phyloP scores from a whole-genome alignment of 768 basidiomycete species.

The Baorangia bicolor region DNA sequence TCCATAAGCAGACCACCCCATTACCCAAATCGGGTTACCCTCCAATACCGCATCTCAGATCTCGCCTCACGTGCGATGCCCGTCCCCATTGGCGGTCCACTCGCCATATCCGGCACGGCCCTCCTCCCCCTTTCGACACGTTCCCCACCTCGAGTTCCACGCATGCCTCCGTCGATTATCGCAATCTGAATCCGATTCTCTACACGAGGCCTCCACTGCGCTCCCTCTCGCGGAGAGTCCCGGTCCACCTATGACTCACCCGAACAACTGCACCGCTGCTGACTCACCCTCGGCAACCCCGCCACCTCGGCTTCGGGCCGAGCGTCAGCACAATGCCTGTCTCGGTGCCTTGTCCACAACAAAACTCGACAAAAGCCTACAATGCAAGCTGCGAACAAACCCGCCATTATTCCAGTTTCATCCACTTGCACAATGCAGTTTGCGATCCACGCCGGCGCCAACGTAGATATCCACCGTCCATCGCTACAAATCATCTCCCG shows the following conservation, averaged over 20 bases:
- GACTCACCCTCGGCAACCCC: slow-evolving; percentile 10
- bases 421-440: neutral
- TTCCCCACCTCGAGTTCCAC: slow-evolving; percentile 31
- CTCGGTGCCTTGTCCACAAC: slow-evolving; percentile 15
- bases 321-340: slow-evolving; percentile 11
- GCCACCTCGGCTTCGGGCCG: slow-evolving; percentile 6
- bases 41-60: slow-evolving; percentile 31
- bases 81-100: slow-evolving; percentile 6
- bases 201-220: slow-evolving; percentile 3
- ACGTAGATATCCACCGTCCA: neutral
- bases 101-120: slow-evolving; percentile 11
- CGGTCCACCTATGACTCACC: neutral
- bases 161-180: slow-evolving; percentile 32
- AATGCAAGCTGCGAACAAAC: neutral
- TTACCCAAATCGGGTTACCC: slow-evolving; percentile 13
- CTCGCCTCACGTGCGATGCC: slow-evolving; percentile 25
- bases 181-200: slow-evolving; percentile 22
- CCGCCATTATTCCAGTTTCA: neutral
- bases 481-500: slow-evolving; percentile 19
- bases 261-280: slow-evolving; percentile 8
- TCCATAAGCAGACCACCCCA: slow-evolving; percentile 21
- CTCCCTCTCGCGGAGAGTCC: neutral
- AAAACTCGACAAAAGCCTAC: too few relatives aligned
- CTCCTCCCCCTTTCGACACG: slow-evolving; percentile 21
- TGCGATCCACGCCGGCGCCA: neutral